Evolutionary conservation across 2,329 filamentous ascomycete genomes (phyloP).

Genomic region (Aphanocladium album): DNA sequence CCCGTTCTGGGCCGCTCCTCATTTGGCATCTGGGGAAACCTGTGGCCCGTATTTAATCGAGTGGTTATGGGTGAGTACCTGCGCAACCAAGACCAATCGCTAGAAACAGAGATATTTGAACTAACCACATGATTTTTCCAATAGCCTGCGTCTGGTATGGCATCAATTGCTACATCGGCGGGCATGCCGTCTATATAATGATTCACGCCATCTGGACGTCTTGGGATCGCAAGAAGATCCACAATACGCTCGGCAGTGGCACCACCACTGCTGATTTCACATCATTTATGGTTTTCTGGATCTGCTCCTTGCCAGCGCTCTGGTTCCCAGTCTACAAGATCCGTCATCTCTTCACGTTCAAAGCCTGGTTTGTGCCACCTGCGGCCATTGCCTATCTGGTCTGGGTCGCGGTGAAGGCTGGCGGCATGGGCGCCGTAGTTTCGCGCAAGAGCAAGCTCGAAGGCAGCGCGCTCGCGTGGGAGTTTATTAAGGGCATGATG

Average conservation of each 20-base stretch:
- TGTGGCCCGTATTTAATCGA: conserved; percentile 87
- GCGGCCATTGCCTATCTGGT: conserved; percentile 81
- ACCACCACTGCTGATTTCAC: conserved; percentile 62
- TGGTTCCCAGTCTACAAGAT: conserved; percentile 89
- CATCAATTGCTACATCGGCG: conserved; percentile 80
- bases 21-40: conserved; percentile 82
- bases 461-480: conserved; percentile 72
- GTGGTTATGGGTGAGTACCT: conserved; percentile 61
- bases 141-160: conserved; percentile 79
- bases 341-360: conserved; percentile 85
- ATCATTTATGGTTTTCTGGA: conserved; percentile 85
- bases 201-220: conserved; percentile 76
- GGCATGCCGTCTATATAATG: conserved; percentile 82
- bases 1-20: conserved; percentile 72
- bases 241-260: conserved; percentile 55
- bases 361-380: conserved; percentile 75
- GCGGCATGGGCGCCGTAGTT: conserved; percentile 79
- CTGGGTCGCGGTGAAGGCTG: conserved; percentile 77
- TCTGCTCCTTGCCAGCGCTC: conserved; percentile 72
- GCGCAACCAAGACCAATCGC: no score
- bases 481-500: conserved; percentile 81
- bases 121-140: conserved; percentile 12
- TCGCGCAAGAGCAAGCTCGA: conserved; percentile 57
- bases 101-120: no score
- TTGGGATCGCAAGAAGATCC: conserved; percentile 54